Evolutionary conservation across 768 basidiomycete genomes (phyloP).

Genomic region (Rossbeevera mucosa): DNA sequence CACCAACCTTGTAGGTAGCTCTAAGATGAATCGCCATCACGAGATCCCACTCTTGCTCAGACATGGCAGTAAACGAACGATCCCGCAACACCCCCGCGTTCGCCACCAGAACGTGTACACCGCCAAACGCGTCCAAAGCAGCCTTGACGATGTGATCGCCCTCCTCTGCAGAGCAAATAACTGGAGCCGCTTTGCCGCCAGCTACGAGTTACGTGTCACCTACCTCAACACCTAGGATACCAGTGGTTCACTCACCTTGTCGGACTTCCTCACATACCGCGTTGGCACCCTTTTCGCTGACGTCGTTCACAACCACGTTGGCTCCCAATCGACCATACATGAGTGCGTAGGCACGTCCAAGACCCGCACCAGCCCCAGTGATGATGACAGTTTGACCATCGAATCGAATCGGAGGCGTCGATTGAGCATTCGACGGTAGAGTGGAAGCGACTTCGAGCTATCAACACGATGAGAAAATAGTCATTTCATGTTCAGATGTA

Average conservation of each 20-base stretch:
- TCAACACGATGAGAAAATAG: conserved; percentile 8
- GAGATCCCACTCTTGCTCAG: conserved; percentile 90
- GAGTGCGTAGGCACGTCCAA: conserved; percentile 86
- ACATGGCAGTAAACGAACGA: conserved; percentile 87
- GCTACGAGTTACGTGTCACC: conserved; percentile 37
- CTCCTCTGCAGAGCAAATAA: conserved; percentile 85
- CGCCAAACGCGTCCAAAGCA: conserved; percentile 82
- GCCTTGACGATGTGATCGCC: conserved; percentile 85
- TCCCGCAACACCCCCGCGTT: conserved; percentile 95
- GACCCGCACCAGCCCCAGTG: conserved; percentile 92
- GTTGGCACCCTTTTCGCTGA: conserved; percentile 79
- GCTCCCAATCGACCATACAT: conserved; percentile 94
- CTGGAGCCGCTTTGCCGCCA: conserved; percentile 84
- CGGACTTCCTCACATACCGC: conserved; percentile 84
- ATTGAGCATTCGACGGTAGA: conserved; percentile 64
- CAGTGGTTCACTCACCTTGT: conserved; percentile 46
- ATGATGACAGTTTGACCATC: conserved; percentile 89
- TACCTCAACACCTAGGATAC: neutral
- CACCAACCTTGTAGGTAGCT: conserved; percentile 81
- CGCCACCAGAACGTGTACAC: conserved; percentile 81
- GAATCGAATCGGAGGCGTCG: conserved; percentile 68
- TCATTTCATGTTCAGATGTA: neutral
- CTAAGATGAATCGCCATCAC: conserved; percentile 86
- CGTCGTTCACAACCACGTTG: conserved; percentile 94
- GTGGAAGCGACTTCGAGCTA: conserved; percentile 62